Percentiles rank a stretch among this genome's conserved stretches.
phyloP scores from a whole-genome alignment of 192 early-diverging fungal species.

The Rhizoclosmatium globosum region DNA sequence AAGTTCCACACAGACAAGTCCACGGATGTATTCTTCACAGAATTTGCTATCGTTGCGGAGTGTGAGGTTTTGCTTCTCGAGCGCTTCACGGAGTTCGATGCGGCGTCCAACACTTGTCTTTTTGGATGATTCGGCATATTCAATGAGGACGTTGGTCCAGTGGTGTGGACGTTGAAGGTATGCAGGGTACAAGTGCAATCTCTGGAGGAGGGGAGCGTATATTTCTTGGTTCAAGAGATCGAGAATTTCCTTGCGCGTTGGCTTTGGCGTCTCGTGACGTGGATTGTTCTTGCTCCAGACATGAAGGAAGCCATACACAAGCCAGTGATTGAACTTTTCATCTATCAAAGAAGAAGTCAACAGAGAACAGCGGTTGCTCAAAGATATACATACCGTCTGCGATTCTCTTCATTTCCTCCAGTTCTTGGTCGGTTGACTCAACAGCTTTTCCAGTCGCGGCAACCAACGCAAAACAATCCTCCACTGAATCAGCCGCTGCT shows the following conservation, averaged over 20 bases:
- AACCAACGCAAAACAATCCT: neutral
- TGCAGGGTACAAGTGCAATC: neutral
- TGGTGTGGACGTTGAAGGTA: neutral
- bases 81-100: neutral
- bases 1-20: neutral
- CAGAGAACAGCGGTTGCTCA: neutral
- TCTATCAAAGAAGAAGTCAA: neutral
- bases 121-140: neutral
- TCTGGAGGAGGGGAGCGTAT: neutral
- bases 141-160: slow-evolving; percentile 1
- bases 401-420: neutral
- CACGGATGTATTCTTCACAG: slow-evolving; percentile 1
- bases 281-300: neutral
- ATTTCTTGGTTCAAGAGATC: neutral
- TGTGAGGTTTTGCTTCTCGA: neutral
- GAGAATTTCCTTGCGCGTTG: neutral
- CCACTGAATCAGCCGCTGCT: neutral
- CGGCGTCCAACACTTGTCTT: neutral
- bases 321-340: neutral
- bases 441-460: neutral
- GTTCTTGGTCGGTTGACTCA: neutral
- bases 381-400: neutral
- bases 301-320: neutral
- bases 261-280: neutral
- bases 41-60: slow-evolving; percentile 4